Conservation (phyloP, 345 rosid species). For the Salix caprea region DNA sequence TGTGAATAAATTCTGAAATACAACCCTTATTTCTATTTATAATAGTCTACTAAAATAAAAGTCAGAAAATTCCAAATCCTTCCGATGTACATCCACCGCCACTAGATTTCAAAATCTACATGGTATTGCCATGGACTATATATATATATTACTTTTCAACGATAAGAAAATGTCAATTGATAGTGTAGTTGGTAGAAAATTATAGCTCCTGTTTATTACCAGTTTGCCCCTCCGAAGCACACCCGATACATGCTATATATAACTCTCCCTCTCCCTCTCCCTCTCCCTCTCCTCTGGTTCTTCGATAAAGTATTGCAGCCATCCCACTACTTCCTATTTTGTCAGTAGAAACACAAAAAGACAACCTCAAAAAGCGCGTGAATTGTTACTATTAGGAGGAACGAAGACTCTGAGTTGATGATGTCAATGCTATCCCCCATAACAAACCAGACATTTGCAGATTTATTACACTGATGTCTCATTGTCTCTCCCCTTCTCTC, state of each 20-base stretch:
- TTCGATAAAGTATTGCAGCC: not conserved
- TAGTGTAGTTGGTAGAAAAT: not conserved
- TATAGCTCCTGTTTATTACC: not conserved
- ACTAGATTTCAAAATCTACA: not conserved
- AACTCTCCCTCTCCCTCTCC: not conserved
- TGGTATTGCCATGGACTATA: not conserved
- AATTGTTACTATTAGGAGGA: not conserved
- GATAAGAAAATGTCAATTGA: not conserved
- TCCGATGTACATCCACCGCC: no score
- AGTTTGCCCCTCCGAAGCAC: not conserved
- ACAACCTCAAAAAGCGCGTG: slow-evolving; percentile 5
- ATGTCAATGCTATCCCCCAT: not conserved
- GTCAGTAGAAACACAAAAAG: not conserved
- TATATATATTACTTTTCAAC: not conserved
- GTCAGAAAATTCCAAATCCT: no score
- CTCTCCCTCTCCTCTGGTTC: not conserved
- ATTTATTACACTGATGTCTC: not conserved
- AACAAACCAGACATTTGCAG: slow-evolving; percentile 13
- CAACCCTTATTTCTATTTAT: no score
- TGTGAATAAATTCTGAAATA: no score
- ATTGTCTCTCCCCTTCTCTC: not conserved
- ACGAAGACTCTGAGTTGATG: not conserved
- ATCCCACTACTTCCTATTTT: no score
- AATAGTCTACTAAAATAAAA: no score
- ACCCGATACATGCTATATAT: not conserved